Conservation (phyloP, 1,139 yeast genomes). For the Debaryomyces sp. region DNA sequence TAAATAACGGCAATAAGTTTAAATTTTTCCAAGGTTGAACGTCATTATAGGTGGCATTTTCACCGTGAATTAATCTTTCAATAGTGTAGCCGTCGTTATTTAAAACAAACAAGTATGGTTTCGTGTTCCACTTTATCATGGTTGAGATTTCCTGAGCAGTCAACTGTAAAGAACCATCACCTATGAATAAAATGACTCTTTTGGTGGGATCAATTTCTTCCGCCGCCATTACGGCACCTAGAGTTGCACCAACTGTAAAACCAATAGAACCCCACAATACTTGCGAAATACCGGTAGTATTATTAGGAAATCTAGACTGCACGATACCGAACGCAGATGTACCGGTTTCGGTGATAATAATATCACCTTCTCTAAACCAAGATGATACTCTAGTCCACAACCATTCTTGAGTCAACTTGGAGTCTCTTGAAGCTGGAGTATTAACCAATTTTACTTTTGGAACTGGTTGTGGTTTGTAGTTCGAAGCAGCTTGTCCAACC, state of each 20-base stretch:
- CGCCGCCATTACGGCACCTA: constrained; percentile 86
- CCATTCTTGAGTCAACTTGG: constrained; percentile 69
- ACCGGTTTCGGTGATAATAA: constrained; percentile 85
- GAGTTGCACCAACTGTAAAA: constrained; percentile 80
- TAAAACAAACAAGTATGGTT: constrained; percentile 79
- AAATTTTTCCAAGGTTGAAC: constrained; percentile 84
- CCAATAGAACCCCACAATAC: constrained; percentile 93
- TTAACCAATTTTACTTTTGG: constrained; percentile 44
- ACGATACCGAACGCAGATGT: constrained; percentile 88
- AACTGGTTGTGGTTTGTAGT: constrained; percentile 49
- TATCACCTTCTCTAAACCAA: constrained; percentile 80
- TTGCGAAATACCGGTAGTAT: constrained; percentile 79
- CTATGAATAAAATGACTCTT: constrained; percentile 81
- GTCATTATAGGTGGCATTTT: constrained; percentile 72
- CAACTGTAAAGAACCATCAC: constrained; percentile 89
- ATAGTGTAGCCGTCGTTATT: constrained; percentile 90
- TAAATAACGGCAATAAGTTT: constrained; percentile 68
- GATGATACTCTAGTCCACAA: constrained; percentile 76
- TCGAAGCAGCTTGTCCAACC: constrained; percentile 37
- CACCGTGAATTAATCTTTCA: constrained; percentile 87
- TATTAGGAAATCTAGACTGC: constrained; percentile 74
- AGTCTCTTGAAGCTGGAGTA: constrained; percentile 28
- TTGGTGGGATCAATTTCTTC: constrained; percentile 68
- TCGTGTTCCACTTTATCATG: constrained; percentile 82
- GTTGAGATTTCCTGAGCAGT: constrained; percentile 88